Conservation (phyloP, 805 yeast genomes). For the Candida wancherniae region DNA sequence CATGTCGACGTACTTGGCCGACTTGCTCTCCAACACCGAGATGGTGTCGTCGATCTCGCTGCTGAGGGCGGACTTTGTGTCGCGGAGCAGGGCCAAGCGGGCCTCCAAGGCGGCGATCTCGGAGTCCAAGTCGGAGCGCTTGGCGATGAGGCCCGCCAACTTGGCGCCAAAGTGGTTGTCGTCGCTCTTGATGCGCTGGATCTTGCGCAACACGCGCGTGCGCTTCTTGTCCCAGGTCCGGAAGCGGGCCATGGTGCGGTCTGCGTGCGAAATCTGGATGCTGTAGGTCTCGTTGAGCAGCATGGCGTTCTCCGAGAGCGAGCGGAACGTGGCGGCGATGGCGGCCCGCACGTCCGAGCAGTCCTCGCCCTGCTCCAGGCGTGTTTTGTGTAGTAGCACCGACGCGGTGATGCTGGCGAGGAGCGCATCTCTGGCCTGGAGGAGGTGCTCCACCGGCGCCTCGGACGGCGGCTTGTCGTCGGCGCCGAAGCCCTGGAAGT, state of each 20-base stretch:
- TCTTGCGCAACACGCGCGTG: constrained; percentile 26
- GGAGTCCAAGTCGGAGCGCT: constrained; percentile 26
- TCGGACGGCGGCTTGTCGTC: background rate
- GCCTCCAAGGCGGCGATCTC: constrained; percentile 38
- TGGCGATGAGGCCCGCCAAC: constrained; percentile 29
- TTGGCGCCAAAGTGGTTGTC: constrained; percentile 41
- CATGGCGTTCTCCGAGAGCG: constrained; percentile 39
- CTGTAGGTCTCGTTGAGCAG: constrained; percentile 45
- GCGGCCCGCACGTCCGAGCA: constrained; percentile 4
- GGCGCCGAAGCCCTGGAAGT: constrained; percentile 7
- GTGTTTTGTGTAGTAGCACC: constrained; percentile 5
- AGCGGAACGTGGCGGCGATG: constrained; percentile 3
- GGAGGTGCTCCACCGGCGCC: constrained; percentile 11
- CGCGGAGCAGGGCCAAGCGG: constrained; percentile 27
- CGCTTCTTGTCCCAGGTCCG: constrained; percentile 39
- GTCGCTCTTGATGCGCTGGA: constrained; percentile 36
- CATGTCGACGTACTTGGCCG: constrained; percentile 41
- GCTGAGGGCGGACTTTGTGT: constrained; percentile 29
- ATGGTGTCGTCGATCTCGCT: constrained; percentile 42
- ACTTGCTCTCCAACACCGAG: constrained; percentile 46
- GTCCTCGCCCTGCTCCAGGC: constrained; percentile 11
- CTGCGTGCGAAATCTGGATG: constrained; percentile 30
- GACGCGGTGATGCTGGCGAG: constrained; percentile 3
- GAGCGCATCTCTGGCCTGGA: constrained; percentile 6
- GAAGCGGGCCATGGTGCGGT: constrained; percentile 25